These are phyloP conservation scores for Blepharisma japonicum DNA, from an alignment of 73 alveolate genomes.

Conservation along the genomic window DNA sequence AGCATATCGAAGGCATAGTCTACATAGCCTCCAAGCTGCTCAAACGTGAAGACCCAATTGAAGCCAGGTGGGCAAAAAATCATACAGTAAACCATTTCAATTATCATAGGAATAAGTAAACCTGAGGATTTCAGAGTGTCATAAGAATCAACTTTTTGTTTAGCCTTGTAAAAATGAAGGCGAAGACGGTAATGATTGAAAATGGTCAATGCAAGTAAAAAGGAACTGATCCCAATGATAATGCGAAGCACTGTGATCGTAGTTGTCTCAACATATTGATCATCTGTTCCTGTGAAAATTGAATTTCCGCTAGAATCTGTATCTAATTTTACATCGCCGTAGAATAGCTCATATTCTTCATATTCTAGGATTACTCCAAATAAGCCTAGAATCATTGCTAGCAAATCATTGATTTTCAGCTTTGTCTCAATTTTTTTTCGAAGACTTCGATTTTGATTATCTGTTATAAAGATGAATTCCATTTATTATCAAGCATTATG, in stretches of 20 bases:
- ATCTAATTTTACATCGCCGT: conserved; percentile 8
- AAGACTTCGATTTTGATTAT: conserved; percentile 35
- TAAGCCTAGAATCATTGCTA: conserved; percentile 37
- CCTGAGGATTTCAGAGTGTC: conserved; percentile 32
- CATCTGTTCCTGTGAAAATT: conserved; percentile 12
- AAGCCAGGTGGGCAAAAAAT: conserved; percentile 35
- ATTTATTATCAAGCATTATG: conserved; percentile 32
- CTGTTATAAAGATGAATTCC: conserved; percentile 52
- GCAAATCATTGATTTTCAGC: conserved; percentile 48
- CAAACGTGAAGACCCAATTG: conserved; percentile 22
- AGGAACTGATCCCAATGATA: conserved; percentile 38
- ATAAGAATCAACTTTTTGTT: conserved; percentile 46
- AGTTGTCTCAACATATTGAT: conserved; percentile 44
- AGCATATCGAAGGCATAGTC: conserved; percentile 33
- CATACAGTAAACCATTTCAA: conserved; percentile 26
- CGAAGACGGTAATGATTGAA: conserved; percentile 42
- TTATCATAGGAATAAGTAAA: conserved; percentile 16
- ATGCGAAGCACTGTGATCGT: conserved; percentile 35
- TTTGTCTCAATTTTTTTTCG: conserved; percentile 34
- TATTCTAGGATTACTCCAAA: conserved; percentile 45
- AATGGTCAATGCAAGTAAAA: conserved; percentile 31
- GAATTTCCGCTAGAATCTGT: conserved; percentile 33
- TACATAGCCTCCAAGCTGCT: conserved; percentile 29
- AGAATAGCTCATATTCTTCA: conserved; percentile 31
- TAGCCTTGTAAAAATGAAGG: conserved; percentile 40